Evolutionary conservation across 1,284 basidiomycete genomes (phyloP), one percentile per base, ranked within the genome.

Genomic region (Jaminaea rosea): DNA sequence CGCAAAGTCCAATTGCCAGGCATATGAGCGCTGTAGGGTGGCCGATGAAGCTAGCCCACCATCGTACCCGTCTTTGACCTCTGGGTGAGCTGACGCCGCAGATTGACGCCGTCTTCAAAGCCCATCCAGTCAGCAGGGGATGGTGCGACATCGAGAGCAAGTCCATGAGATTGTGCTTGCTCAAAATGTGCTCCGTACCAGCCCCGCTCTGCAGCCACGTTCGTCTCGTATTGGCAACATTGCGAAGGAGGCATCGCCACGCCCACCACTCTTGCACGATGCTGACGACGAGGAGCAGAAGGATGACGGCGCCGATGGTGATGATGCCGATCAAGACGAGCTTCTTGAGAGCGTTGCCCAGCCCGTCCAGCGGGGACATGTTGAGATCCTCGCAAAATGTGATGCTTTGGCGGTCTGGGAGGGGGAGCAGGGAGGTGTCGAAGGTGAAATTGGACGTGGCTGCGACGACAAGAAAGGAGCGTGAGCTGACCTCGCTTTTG

Each of bases 1-100:
- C 92, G 58, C 94, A 82, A 57, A 91, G 77, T 10, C 91, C 89
- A 64, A 96, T 88, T 53, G 89, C 81, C 71, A 97, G 84, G 67
- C 89, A 86, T 0, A 87, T 85, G 36, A 94, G 80, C 1, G 88
- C 88, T 0, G 89, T 87, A 1, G 89, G 84, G 68, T 96, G 88
- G 69, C 88, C 86, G 55, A 96, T 79, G 76, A 93, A 96, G 61
- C 87, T 81, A 60, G 88, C 78, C 75, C 88, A 87, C 85, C 86
- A 92, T 77, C 79, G 58, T 85, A 76, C 31, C 15, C 57, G 31
- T 19, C 56, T 47, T 27, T 59, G 52, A 2, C 58, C 47, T 11
- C 42, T 24, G 3, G 46, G 45, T 0, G 50, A 47, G 4, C 41
- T 47, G 28, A 69, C 44, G 8, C 63, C 59, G n/a, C n/a, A n/a